Conservation (phyloP, 176 grass and related monocot genomes). For the Pontederia crassipes region DNA sequence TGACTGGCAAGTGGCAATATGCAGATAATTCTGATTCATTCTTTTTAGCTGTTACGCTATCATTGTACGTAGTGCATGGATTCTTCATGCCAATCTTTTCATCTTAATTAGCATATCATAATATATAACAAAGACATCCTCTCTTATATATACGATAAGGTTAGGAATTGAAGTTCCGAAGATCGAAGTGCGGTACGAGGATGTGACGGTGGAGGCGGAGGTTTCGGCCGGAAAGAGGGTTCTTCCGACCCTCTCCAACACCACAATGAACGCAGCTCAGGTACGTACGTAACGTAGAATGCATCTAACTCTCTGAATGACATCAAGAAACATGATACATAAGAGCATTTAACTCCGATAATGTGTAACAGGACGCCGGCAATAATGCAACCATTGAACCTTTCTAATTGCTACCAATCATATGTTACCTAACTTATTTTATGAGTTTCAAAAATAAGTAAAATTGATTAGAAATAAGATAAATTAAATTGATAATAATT, state of each 20-base stretch:
- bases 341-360: too few relatives aligned
- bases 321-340: too few relatives aligned
- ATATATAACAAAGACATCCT: background rate
- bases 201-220: conserved; percentile 2
- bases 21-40: background rate
- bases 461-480: too few relatives aligned
- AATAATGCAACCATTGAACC: too few relatives aligned
- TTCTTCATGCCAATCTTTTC: background rate
- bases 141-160: background rate
- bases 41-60: too few relatives aligned
- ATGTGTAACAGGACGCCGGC: too few relatives aligned
- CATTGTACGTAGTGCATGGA: too few relatives aligned
- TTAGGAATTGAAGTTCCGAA: background rate
- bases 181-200: conserved; percentile 1
- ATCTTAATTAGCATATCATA: background rate
- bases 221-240: background rate
- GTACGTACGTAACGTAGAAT: background rate
- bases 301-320: background rate
- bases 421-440: too few relatives aligned
- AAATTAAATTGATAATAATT: too few relatives aligned
- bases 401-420: too few relatives aligned
- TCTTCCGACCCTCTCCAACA: conserved; percentile 4
- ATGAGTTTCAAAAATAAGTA: too few relatives aligned
- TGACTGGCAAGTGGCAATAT: too few relatives aligned
- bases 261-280: conserved; percentile 2